Evolutionary conservation across 495 filamentous ascomycete genomes (phyloP).

Genomic region (Daldinia decipiens): DNA sequence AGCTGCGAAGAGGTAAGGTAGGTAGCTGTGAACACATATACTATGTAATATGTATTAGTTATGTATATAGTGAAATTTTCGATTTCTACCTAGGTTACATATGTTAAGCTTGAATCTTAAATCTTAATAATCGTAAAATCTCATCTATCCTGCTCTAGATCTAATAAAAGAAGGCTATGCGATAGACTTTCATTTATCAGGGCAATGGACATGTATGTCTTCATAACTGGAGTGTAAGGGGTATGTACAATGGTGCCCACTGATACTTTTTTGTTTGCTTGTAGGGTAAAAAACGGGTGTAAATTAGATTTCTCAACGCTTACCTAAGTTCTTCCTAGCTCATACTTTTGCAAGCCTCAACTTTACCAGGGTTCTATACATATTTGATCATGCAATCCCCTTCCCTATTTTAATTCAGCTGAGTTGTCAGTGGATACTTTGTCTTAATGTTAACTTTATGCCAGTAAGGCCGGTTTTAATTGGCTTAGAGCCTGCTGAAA

Average conservation of each 20-base stretch:
- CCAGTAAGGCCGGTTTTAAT: not conserved
- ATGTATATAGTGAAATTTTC: no score
- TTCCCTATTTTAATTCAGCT: not conserved
- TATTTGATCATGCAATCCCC: not conserved
- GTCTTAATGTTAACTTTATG: slow-evolving; percentile 8
- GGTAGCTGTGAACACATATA: not conserved
- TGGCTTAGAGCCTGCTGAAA: slow-evolving; percentile 17
- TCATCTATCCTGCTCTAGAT: no score
- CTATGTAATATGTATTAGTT: not conserved
- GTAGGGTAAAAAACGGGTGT: not conserved
- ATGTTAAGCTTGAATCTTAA: no score
- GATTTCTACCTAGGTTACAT: no score
- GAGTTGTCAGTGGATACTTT: slow-evolving; percentile 9
- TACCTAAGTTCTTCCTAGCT: not conserved
- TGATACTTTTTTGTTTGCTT: not conserved
- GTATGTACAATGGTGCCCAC: not conserved
- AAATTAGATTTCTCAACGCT: slow-evolving; percentile 2
- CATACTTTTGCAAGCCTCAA: not conserved
- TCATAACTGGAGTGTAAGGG: not conserved
- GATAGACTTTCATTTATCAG: not conserved
- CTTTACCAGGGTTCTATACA: not conserved
- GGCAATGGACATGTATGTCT: not conserved
- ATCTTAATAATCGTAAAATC: no score
- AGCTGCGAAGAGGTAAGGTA: not conserved
- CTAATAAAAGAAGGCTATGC: no score